Conservation (phyloP, 495 filamentous ascomycete species). For the Aspergillus incahuasiensis region DNA sequence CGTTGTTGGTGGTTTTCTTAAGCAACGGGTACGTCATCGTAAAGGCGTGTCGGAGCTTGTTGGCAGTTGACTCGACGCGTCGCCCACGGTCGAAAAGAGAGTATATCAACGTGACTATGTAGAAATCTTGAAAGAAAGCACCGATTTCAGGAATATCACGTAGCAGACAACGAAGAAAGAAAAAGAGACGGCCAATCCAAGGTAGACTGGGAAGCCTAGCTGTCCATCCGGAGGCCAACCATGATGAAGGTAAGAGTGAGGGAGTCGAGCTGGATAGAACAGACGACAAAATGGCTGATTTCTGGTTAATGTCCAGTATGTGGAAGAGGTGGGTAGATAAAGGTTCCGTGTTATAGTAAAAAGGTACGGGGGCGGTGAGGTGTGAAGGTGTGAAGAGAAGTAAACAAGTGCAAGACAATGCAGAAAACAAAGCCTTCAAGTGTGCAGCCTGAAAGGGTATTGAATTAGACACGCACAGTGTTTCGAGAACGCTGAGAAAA, state of each 20-base stretch:
- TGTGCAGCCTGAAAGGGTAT: background rate
- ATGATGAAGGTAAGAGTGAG: background rate
- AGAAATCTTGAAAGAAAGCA: background rate
- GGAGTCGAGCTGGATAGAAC: conserved; percentile 4
- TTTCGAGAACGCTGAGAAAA: background rate
- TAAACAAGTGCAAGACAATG: conserved; percentile 10
- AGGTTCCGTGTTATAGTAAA: conserved; percentile 9
- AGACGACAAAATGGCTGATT: background rate
- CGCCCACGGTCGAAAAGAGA: background rate
- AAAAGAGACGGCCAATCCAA: conserved; percentile 5
- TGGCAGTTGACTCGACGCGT: background rate
- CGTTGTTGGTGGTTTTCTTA: conserved; percentile 13
- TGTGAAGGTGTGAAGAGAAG: conserved; percentile 8
- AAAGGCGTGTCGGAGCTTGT: background rate
- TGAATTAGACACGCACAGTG: background rate
- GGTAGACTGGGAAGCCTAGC: conserved; percentile 14
- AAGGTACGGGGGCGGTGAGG: conserved; percentile 22
- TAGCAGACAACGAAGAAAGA: background rate
- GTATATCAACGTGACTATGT: background rate
- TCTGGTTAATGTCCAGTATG: background rate
- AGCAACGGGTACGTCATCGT: conserved; percentile 18
- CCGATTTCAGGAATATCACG: background rate
- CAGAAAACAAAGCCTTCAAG: conserved; percentile 3
- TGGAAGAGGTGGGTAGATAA: conserved; percentile 4
- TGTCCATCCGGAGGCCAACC: conserved; percentile 1